phyloP scores from a whole-genome alignment of 1,139 yeast genomes.

The Blastobotrys proliferans region DNA sequence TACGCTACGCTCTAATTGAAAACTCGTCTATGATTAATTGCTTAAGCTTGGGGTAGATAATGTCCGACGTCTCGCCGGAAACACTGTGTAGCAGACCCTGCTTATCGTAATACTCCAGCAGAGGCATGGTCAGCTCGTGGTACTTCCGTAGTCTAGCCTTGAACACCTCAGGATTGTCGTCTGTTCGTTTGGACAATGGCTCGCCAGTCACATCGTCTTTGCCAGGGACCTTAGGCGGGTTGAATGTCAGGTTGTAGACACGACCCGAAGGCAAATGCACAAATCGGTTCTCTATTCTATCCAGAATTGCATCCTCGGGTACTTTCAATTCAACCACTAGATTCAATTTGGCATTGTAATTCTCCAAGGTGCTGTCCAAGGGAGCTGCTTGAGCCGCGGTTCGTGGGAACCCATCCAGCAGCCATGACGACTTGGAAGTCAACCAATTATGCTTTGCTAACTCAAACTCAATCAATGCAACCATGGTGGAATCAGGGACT shows the following conservation, averaged over 20 bases:
- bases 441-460: constrained; percentile 47
- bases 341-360: constrained; percentile 47
- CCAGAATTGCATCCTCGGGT: constrained; percentile 71
- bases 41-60: constrained; percentile 67
- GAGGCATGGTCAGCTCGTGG: constrained; percentile 54
- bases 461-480: constrained; percentile 51
- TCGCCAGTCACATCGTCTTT: constrained; percentile 89
- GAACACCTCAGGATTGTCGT: constrained; percentile 72
- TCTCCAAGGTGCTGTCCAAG: constrained; percentile 46
- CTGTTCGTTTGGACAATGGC: constrained; percentile 69
- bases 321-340: constrained; percentile 81
- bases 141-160: constrained; percentile 63
- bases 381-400: constrained; percentile 66
- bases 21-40: constrained; percentile 17
- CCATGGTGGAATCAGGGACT: constrained; percentile 71
- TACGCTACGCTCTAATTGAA: no score
- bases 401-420: constrained; percentile 90
- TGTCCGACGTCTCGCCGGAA: constrained; percentile 76
- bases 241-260: constrained; percentile 78
- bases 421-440: constrained; percentile 51
- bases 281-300: constrained; percentile 81
- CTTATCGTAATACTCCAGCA: constrained; percentile 55
- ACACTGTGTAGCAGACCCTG: constrained; percentile 55
- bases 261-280: constrained; percentile 82
- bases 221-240: constrained; percentile 81